Evolutionary conservation across 345 rosid genomes (phyloP).

Genomic region (Eucalyptus marginata): DNA sequence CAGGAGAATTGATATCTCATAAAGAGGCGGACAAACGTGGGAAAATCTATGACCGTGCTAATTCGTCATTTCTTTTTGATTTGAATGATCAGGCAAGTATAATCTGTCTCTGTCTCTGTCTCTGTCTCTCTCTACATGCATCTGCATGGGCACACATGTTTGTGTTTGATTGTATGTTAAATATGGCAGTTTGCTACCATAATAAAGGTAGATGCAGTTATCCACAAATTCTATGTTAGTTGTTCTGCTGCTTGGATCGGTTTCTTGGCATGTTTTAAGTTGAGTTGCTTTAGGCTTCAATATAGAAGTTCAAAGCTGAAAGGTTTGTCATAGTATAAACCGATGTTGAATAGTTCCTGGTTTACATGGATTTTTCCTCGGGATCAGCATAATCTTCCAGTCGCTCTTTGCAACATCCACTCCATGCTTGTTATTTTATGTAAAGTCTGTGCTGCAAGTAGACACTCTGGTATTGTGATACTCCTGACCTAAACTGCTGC

Average conservation of each 20-base stretch:
- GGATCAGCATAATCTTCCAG: neutral
- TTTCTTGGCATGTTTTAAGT: neutral
- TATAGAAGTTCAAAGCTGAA: neutral
- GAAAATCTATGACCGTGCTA: slow-evolving; percentile 93
- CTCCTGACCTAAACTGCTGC: neutral
- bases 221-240: neutral
- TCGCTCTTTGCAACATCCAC: neutral
- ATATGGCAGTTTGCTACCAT: neutral
- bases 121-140: neutral
- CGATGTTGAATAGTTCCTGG: neutral
- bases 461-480: neutral
- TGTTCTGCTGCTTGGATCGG: neutral
- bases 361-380: neutral
- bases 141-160: neutral
- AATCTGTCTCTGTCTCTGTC: neutral
- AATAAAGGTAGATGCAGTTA: neutral
- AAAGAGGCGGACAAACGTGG: slow-evolving; percentile 98
- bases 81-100: slow-evolving; percentile 87
- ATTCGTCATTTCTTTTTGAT: slow-evolving; percentile 96
- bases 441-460: neutral
- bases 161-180: neutral
- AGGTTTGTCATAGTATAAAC: neutral
- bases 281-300: neutral
- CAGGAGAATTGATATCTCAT: slow-evolving; percentile 94
- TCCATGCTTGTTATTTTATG: neutral